phyloP scores from a whole-genome alignment of 805 yeast genomes.

The Sugiyamaella qingdaonensis region DNA sequence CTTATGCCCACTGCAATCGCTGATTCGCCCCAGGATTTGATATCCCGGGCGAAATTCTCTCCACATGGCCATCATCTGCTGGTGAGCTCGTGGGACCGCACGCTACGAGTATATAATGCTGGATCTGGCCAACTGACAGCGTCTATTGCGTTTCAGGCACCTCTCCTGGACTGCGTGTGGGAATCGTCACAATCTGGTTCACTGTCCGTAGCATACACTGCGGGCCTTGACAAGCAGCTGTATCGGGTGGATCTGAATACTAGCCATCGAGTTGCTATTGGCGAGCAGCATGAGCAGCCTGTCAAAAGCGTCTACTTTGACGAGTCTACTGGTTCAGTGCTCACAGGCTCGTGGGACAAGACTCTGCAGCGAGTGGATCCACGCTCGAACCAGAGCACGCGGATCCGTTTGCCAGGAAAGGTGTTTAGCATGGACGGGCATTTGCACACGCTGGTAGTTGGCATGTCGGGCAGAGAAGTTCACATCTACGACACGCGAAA shows the following conservation, averaged over 20 bases:
- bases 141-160: conserved; percentile 30
- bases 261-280: conserved; percentile 26
- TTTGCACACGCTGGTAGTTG: conserved; percentile 46
- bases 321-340: conserved; percentile 32
- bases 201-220: conserved; percentile 38
- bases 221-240: conserved; percentile 54
- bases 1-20: conserved; percentile 6
- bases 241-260: conserved; percentile 50
- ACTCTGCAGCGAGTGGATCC: conserved; percentile 46
- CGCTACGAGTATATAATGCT: conserved; percentile 42
- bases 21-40: conserved; percentile 36
- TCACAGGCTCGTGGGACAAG: conserved; percentile 64
- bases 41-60: conserved; percentile 42
- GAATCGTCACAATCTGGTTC: conserved; percentile 14
- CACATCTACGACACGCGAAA: conserved; percentile 56
- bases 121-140: conserved; percentile 16
- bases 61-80: conserved; percentile 39
- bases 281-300: conserved; percentile 39
- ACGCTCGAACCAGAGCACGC: conserved; percentile 25
- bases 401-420: conserved; percentile 40
- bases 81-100: conserved; percentile 58
- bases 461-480: conserved; percentile 48
- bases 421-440: conserved; percentile 60
- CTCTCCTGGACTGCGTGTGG: conserved; percentile 31
- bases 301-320: conserved; percentile 36